Base-by-base conservation (phyloP, 768 basidiomycete species). In the Collybia sp. region DNA sequence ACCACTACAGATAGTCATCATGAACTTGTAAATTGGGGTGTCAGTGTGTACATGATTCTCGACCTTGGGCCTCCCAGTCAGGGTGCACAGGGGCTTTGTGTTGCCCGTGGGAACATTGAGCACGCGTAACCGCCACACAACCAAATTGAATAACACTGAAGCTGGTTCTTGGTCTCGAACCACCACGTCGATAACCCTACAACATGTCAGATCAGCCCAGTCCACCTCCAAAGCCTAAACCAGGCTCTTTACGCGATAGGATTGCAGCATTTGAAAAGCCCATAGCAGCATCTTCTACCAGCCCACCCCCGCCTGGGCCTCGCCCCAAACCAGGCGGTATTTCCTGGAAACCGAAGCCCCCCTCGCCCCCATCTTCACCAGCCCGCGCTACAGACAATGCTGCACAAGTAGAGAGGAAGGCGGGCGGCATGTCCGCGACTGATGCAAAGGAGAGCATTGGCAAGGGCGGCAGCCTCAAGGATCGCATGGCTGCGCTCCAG, bases 401-500 rank as follows among this genome's bases (percentile, higher is more conserved):
- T 33, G 51, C 62, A 25, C 59, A 53, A 15, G 48, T 60, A 30
- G 59, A 58, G 32, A 43, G 69, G 53, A 61, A 53, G 42, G 50
- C 56, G 0, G 68, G 69, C 3, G 76, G 78, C 0, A 87, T 91
- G 87, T 85, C 81, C 17, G 89, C 89, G 4, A 79, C 80, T 20
- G 94, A 97, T 70, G 93, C 93, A 16, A 83, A 87, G 62, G 87
- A 85, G 57, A 87, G 85, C 56, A 94, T 95, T 64, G 78, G 77
- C 5, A 81, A 81, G 46, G 85, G 79, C 2, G 85, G 80, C 4
- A 90, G 88, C 46, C 66, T 98, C 53, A 93, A 85, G 68, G 95
- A 96, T 48, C 81, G 95, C 32, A 96, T 98, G 93, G 93, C 93
- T 25, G 92, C 93, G 2, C 68, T 97, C 32, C 88, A 93, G 61